These are phyloP conservation scores for Lachancea lanzarotensis DNA, from an alignment of 805 yeast species.

Conservation along the genomic window DNA sequence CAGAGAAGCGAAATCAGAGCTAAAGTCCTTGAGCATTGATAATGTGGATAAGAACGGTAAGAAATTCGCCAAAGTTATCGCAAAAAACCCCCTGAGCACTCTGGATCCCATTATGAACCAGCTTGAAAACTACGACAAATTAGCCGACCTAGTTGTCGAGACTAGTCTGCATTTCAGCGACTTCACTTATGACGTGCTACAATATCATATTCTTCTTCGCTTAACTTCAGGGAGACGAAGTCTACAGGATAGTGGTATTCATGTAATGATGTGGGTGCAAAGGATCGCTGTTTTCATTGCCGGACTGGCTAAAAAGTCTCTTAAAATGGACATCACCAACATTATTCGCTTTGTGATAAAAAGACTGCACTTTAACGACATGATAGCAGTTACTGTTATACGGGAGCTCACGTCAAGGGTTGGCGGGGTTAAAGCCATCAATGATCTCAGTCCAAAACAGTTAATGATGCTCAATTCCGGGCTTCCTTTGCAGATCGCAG, in stretches of 20 bases:
- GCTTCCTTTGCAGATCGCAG: constrained; percentile 45
- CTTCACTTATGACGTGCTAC: constrained; percentile 80
- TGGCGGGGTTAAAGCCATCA: constrained; percentile 71
- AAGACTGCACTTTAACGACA: constrained; percentile 53
- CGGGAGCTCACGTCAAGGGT: constrained; percentile 61
- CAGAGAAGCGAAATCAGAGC: constrained; percentile 66
- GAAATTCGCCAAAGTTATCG: constrained; percentile 62
- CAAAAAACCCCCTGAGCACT: constrained; percentile 73
- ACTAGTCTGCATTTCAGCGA: constrained; percentile 68
- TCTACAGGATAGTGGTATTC: constrained; percentile 71
- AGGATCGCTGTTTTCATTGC: constrained; percentile 77
- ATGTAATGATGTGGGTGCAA: constrained; percentile 79
- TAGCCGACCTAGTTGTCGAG: constrained; percentile 69
- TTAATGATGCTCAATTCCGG: constrained; percentile 63
- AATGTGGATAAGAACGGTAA: constrained; percentile 70
- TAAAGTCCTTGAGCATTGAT: constrained; percentile 78
- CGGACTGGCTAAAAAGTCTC: constrained; percentile 51
- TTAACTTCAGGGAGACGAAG: constrained; percentile 62
- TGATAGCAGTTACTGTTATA: constrained; percentile 55
- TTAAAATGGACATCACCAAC: constrained; percentile 52
- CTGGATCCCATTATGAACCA: constrained; percentile 67
- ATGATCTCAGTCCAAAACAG: constrained; percentile 62
- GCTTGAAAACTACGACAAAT: constrained; percentile 86
- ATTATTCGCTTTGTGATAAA: constrained; percentile 54
- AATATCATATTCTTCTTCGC: constrained; percentile 64